Evolutionary conservation across 2,329 filamentous ascomycete genomes (phyloP).

Genomic region (Onygenales sp.): DNA sequence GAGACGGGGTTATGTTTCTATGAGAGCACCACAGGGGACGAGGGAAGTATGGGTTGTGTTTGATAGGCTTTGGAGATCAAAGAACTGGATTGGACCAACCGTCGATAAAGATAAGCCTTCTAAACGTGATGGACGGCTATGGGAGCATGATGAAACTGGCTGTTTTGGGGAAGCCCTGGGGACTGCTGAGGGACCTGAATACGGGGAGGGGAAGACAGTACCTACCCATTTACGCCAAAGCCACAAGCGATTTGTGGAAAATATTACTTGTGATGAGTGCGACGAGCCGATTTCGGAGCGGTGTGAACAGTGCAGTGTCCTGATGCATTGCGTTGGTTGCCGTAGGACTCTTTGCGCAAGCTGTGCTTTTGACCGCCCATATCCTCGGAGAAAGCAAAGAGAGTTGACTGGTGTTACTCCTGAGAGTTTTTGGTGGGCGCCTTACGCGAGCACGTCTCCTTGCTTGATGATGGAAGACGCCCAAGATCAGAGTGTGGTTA

Average conservation of each 20-base stretch:
- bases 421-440: conserved; percentile 51
- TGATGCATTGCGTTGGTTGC: conserved; percentile 54
- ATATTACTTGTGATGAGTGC: conserved; percentile 46
- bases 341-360: conserved; percentile 51
- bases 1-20: conserved; percentile 47
- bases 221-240: conserved; percentile 46
- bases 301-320: conserved; percentile 51
- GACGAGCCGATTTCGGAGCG: conserved; percentile 44
- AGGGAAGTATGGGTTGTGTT: conserved; percentile 55
- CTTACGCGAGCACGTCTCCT: conserved; percentile 44
- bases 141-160: conserved; percentile 48
- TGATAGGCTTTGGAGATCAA: conserved; percentile 49
- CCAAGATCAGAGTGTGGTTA: conserved; percentile 17
- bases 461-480: conserved; percentile 49
- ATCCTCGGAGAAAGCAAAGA: conserved; percentile 29
- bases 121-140: conserved; percentile 42
- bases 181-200: conserved; percentile 33
- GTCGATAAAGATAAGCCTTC: conserved; percentile 20
- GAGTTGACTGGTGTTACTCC: conserved; percentile 9
- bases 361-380: conserved; percentile 49
- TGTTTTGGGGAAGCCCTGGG: conserved; percentile 47
- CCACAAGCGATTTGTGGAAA: conserved; percentile 44
- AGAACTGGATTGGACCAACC: conserved; percentile 46
- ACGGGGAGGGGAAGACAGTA: conserved; percentile 45
- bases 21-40: conserved; percentile 45